Percentiles rank a stretch among this genome's conserved stretches.
These are phyloP conservation scores for Angomonas ambiguus DNA, from an alignment of 208 protist genomes.

Conservation along the genomic window DNA sequence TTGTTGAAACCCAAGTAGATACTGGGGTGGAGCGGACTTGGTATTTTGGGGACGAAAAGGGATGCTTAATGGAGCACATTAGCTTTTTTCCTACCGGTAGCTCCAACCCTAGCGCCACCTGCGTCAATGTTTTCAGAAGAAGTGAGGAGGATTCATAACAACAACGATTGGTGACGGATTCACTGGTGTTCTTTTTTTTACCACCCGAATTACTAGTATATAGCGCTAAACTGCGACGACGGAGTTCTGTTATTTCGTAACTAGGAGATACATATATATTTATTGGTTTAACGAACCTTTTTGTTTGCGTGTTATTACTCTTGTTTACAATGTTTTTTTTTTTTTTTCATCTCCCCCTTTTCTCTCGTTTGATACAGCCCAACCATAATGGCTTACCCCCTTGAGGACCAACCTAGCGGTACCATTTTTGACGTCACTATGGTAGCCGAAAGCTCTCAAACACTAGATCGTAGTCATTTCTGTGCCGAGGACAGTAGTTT, in stretches of 20 bases:
- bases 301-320: too few species aligned
- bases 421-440: too few species aligned
- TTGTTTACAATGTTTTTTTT: too few species aligned
- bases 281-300: too few species aligned
- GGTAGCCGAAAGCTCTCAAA: not conserved
- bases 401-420: too few species aligned
- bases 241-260: too few species aligned
- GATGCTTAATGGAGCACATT: slow-evolving; percentile 33
- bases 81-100: slow-evolving; percentile 21
- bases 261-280: too few species aligned
- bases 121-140: slow-evolving; percentile 12
- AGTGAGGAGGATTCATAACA: not conserved
- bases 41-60: slow-evolving; percentile 32
- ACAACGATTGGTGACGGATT: too few species aligned
- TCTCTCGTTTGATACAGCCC: not conserved
- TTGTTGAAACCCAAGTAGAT: slow-evolving; percentile 31
- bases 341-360: slow-evolving; percentile 1
- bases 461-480: not conserved
- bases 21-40: slow-evolving; percentile 41
- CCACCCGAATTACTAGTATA: too few species aligned
- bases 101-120: not conserved
- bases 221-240: too few species aligned
- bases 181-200: too few species aligned
- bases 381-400: too few species aligned
- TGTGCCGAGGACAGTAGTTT: not conserved